Conservation (phyloP, 805 yeast genomes). For the Starmera pachycereana region DNA sequence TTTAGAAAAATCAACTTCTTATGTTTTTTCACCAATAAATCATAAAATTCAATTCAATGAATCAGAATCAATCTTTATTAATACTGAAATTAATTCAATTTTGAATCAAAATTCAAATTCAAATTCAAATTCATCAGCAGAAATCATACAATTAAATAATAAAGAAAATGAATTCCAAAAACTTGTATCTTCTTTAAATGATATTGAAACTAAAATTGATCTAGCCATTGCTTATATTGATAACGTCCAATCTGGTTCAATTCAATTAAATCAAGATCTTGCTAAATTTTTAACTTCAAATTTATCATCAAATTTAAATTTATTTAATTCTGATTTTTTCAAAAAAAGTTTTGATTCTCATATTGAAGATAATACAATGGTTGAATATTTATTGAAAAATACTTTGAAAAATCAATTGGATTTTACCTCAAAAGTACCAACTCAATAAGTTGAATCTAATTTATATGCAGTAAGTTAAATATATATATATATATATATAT, state of each 20-base stretch:
- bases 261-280: slow-evolving; percentile 43
- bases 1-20: slow-evolving; percentile 30
- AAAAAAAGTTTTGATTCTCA: slow-evolving; percentile 57
- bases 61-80: slow-evolving; percentile 51
- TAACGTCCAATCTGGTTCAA: slow-evolving; percentile 29
- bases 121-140: slow-evolving; percentile 3
- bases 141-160: slow-evolving; percentile 20
- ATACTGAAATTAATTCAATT: slow-evolving; percentile 33
- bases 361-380: slow-evolving; percentile 70
- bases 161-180: background rate
- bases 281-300: slow-evolving; percentile 57
- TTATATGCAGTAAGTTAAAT: no score
- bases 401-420: slow-evolving; percentile 81
- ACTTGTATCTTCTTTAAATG: slow-evolving; percentile 6
- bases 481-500: no score
- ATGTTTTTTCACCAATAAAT: slow-evolving; percentile 70
- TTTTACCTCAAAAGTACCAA: slow-evolving; percentile 63
- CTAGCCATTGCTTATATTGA: slow-evolving; percentile 38
- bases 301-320: slow-evolving; percentile 41
- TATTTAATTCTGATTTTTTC: slow-evolving; percentile 36
- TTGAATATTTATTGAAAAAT: slow-evolving; percentile 64
- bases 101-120: slow-evolving; percentile 19
- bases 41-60: slow-evolving; percentile 47
- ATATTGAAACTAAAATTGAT: slow-evolving; percentile 38
- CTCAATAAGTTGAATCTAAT: slow-evolving; percentile 17